These are phyloP conservation scores for Backusella mclennaniae DNA, from an alignment of 192 early-diverging fungal genomes.

Conservation along the genomic window DNA sequence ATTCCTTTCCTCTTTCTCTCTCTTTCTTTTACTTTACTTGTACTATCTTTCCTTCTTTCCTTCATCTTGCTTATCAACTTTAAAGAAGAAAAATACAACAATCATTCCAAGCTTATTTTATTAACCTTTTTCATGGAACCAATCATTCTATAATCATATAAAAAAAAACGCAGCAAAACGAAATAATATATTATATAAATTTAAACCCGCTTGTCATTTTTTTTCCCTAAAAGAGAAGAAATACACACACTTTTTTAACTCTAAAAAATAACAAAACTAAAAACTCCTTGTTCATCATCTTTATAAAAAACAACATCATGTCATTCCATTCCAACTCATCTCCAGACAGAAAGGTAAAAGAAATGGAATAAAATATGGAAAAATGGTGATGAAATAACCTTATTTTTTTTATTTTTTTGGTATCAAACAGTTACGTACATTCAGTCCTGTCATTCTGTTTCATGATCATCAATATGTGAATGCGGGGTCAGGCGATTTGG, in stretches of 20 bases:
- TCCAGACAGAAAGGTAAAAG: not conserved
- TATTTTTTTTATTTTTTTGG: not conserved
- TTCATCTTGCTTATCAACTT: not conserved
- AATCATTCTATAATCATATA: not conserved
- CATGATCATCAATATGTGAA: conserved; percentile 36
- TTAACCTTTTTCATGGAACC: not conserved
- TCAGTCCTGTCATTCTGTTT: conserved; percentile 39
- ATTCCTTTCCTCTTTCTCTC: not conserved
- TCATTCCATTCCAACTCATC: not conserved
- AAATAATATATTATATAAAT: not conserved
- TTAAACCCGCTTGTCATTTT: not conserved
- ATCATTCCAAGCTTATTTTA: not conserved
- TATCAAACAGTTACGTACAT: conserved; percentile 22
- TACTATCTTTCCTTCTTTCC: not conserved
- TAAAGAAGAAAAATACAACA: conserved; percentile 5
- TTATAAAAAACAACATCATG: not conserved
- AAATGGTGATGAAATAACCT: not conserved
- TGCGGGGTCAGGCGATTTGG: conserved; percentile 19
- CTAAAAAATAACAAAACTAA: not conserved
- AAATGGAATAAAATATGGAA: not conserved
- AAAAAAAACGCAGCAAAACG: not conserved
- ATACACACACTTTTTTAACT: not conserved
- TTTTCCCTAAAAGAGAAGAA: not conserved
- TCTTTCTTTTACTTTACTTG: not conserved
- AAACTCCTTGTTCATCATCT: not conserved